These are phyloP conservation scores for Pulveroboletus sp. DNA, from an alignment of 768 basidiomycete genomes.

Conservation along the genomic window DNA sequence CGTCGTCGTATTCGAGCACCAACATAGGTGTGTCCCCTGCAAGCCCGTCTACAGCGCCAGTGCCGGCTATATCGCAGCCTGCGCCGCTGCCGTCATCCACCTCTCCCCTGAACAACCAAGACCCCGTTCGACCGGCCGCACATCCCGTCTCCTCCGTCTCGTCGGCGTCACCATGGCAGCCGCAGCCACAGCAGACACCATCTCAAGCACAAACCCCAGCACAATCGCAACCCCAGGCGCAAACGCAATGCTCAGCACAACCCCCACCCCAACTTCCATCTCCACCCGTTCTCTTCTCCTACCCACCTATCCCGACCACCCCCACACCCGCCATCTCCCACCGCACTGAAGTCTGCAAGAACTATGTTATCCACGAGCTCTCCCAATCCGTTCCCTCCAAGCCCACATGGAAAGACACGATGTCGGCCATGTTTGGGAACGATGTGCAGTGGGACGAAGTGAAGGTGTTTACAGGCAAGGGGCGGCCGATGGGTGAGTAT, in stretches of 20 bases:
- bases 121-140: background rate
- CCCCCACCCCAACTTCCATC: background rate
- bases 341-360: conserved; percentile 52
- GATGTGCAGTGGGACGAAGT: conserved; percentile 78
- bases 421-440: conserved; percentile 80
- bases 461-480: conserved; percentile 58
- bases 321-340: conserved; percentile 19
- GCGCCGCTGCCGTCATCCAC: background rate
- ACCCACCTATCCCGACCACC: conserved; percentile 5
- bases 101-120: conserved; percentile 1
- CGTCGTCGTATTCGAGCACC: background rate
- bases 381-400: conserved; percentile 42
- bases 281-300: conserved; percentile 8
- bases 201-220: background rate
- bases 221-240: too few relatives aligned
- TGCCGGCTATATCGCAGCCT: background rate
- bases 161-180: background rate
- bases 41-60: background rate
- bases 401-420: conserved; percentile 66
- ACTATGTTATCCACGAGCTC: conserved; percentile 66
- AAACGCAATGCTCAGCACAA: background rate
- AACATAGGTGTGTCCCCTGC: background rate
- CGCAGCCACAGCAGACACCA: conserved; percentile 26
- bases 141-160: background rate
- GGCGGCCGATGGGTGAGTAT: conserved; percentile 58